These are phyloP conservation scores for Boletus pseudo-olivaceus DNA, from an alignment of 768 basidiomycete species.

Conservation along the genomic window DNA sequence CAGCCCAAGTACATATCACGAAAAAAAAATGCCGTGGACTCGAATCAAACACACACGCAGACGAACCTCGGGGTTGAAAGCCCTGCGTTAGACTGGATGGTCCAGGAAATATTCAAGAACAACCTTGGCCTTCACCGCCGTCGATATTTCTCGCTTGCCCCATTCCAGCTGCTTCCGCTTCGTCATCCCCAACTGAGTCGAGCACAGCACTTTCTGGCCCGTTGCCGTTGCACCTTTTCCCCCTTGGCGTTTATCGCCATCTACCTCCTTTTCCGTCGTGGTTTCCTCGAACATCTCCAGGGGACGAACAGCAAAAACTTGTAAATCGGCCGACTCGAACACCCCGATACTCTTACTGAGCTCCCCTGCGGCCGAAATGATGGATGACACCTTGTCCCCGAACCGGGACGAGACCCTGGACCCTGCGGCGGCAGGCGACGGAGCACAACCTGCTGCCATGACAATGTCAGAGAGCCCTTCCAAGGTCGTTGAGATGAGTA, in stretches of 20 bases:
- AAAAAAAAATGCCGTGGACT: too few relatives aligned
- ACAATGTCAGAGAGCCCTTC: conserved; percentile 5
- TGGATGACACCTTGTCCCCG: neutral
- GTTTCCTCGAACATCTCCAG: neutral
- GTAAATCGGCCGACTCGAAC: conserved; percentile 7
- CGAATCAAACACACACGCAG: too few relatives aligned
- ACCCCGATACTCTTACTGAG: conserved; percentile 9
- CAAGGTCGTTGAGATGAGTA: neutral
- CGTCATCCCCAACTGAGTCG: too few relatives aligned
- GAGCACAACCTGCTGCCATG: conserved; percentile 6
- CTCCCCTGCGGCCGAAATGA: conserved; percentile 1
- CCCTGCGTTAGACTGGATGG: too few relatives aligned
- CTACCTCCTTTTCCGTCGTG: conserved; percentile 12
- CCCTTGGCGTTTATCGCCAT: neutral
- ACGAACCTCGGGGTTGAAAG: too few relatives aligned
- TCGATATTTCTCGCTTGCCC: neutral
- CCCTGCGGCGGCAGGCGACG: neutral
- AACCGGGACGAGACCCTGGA: conserved; percentile 3
- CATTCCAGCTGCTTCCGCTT: neutral
- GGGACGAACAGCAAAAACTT: neutral
- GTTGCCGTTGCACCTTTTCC: neutral
- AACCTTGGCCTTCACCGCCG: conserved; percentile 8
- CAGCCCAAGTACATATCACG: too few relatives aligned
- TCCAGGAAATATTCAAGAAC: conserved; percentile 2
- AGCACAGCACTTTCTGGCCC: conserved; percentile 10